Evolutionary conservation across 495 filamentous ascomycete species (phyloP), one percentile per base, ranked within the genome.

Genomic region (Cetradonia linearis): DNA sequence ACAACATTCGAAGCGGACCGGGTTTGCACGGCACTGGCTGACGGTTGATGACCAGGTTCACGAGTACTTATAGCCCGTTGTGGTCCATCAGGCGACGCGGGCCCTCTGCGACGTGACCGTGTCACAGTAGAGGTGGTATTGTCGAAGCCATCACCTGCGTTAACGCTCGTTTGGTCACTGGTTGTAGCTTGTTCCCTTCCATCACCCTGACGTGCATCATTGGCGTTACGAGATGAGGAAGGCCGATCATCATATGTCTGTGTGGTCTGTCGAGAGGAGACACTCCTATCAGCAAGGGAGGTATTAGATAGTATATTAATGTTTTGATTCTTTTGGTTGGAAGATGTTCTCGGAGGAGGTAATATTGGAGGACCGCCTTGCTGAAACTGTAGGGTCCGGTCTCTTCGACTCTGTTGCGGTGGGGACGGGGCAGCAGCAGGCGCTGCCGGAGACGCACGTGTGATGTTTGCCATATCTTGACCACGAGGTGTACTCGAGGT

Each of bases 261-360:
- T 16, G 34, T 37, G 20, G 59, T 28, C 23, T 56, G 56, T 27
- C 60, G 62, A 18, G 63, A 56, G n/a, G 63, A 28, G 30, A 52
- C 52, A 1, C 61, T 66, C 33, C 66, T 56, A 54, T 69, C 62
- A 14, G 62, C 37, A 10, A 63, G 42, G 33, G 64, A 31, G 4
- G 61, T 61, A 47, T 64, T 64, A n/a, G 62, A 58, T 16, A 62
- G 54, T 54, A 60, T 30, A 50, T 55, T 44, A 16, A 37, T 28
- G 37, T 53, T 58, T 40, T 69, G 63, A 25, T 59, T 42, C 56
- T 62, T 64, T 61, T 77, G 76, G 58, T 81, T 81, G 30, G 82
- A 85, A 13, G 83, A 86, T 2, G 83, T 85, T 58, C 85, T 68
- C 38, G 66, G 80, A 33, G 83, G 81, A 44, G 82, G 83, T 58